phyloP scores from a whole-genome alignment of 2,329 filamentous ascomycete genomes.

The Trichoderma afroharzianum region DNA sequence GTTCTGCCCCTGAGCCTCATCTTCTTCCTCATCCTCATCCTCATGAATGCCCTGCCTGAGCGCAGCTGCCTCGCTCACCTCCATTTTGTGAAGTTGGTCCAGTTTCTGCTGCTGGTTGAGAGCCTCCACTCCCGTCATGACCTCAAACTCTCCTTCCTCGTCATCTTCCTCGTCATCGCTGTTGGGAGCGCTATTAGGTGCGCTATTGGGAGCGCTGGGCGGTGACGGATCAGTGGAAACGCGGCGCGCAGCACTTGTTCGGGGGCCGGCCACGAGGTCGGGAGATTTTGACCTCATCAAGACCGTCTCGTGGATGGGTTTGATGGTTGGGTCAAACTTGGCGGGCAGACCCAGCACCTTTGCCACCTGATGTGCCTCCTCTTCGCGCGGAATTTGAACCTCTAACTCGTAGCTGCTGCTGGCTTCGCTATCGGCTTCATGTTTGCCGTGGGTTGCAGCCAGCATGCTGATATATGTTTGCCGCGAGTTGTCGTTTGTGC shows the following conservation, averaged over 20 bases:
- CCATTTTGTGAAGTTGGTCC: conserved; percentile 56
- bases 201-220: conserved; percentile 12
- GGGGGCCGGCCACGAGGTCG: conserved; percentile 19
- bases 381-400: conserved; percentile 52
- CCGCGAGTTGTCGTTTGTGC: conserved; percentile 69
- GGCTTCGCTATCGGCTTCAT: conserved; percentile 55
- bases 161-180: conserved; percentile 42
- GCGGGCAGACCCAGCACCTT: conserved; percentile 60
- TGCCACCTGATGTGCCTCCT: conserved; percentile 63
- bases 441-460: conserved; percentile 55
- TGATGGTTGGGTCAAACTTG: conserved; percentile 61
- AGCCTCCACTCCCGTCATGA: conserved; percentile 41
- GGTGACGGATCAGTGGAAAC: conserved; percentile 25
- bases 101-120: conserved; percentile 46
- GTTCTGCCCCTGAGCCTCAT: conserved; percentile 27
- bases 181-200: conserved; percentile 29
- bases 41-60: conserved; percentile 40
- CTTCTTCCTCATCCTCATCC: conserved; percentile 38
- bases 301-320: conserved; percentile 42
- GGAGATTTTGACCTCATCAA: conserved; percentile 20
- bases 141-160: conserved; percentile 43
- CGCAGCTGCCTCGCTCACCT: conserved; percentile 55
- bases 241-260: conserved; percentile 19
- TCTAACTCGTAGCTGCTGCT: conserved; percentile 54
- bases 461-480: conserved; percentile 77